These are phyloP conservation scores for Aureobasidium mangrovei DNA, from an alignment of 2,329 filamentous ascomycete genomes.

Conservation along the genomic window DNA sequence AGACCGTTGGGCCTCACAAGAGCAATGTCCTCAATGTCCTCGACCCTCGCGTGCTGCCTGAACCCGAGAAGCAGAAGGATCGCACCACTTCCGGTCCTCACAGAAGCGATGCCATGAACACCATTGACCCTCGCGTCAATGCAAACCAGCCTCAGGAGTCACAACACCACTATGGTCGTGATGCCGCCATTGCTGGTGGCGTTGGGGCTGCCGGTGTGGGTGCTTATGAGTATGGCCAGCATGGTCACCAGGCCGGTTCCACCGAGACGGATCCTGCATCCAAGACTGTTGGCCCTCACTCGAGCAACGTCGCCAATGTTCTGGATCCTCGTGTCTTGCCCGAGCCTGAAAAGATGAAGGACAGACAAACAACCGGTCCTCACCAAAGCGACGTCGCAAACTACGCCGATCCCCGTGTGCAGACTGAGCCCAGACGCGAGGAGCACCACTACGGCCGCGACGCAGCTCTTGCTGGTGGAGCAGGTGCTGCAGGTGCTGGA, in stretches of 20 bases:
- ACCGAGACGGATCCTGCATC: slow-evolving; percentile 19
- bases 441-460: slow-evolving; percentile 18
- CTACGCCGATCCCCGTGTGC: slow-evolving; percentile 19
- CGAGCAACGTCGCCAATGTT: slow-evolving; percentile 22
- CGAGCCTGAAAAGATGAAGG: slow-evolving; percentile 23
- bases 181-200: slow-evolving; percentile 22
- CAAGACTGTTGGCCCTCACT: slow-evolving; percentile 23
- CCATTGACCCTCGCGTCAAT: neutral
- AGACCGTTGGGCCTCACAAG: slow-evolving; percentile 14
- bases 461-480: slow-evolving; percentile 24
- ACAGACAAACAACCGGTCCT: slow-evolving; percentile 19
- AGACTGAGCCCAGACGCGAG: slow-evolving; percentile 10
- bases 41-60: slow-evolving; percentile 11
- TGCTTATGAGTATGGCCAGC: slow-evolving; percentile 21
- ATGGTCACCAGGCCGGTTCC: neutral
- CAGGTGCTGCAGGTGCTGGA: slow-evolving; percentile 26
- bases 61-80: slow-evolving; percentile 14
- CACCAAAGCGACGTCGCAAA: slow-evolving; percentile 19
- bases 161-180: slow-evolving; percentile 20
- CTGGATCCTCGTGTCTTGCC: slow-evolving; percentile 21
- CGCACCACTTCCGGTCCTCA: neutral
- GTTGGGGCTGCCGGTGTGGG: slow-evolving; percentile 19
- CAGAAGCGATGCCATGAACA: neutral
- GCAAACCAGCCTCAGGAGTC: neutral
- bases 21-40: slow-evolving; percentile 11